Percentiles rank a stretch among this genome's conserved stretches.
Conservation (phyloP, 345 rosid genomes). For the Ceriops decandra region DNA sequence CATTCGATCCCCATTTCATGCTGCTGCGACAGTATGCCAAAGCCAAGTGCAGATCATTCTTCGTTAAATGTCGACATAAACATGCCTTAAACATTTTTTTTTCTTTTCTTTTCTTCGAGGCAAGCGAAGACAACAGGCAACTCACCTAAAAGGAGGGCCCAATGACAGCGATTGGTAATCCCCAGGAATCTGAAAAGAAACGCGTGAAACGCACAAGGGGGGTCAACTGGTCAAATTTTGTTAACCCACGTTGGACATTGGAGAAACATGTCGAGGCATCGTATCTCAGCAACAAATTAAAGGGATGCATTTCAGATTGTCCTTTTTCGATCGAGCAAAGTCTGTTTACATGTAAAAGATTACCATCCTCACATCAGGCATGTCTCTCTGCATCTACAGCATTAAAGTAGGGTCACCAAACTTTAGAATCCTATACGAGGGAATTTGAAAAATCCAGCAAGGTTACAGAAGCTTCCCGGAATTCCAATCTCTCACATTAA, state of each 20-base stretch:
- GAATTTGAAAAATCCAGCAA: too few species aligned
- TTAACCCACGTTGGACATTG: too few species aligned
- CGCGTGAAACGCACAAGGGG: too few species aligned
- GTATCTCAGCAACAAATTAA: too few species aligned
- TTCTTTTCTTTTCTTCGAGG: background rate
- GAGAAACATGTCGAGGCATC: too few species aligned
- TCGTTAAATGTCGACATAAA: background rate
- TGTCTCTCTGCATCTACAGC: slow-evolving; percentile 8
- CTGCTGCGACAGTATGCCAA: background rate
- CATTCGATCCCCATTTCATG: background rate
- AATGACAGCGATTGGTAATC: background rate
- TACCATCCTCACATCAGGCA: background rate
- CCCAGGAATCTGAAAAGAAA: background rate
- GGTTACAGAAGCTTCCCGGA: too few species aligned
- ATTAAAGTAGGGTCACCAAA: background rate
- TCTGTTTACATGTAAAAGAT: too few species aligned
- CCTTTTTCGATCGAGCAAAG: too few species aligned
- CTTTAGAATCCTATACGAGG: too few species aligned
- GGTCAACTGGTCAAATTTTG: too few species aligned
- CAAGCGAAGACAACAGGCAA: background rate
- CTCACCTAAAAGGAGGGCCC: background rate
- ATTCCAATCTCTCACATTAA: too few species aligned
- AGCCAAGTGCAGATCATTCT: background rate
- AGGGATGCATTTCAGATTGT: too few species aligned
- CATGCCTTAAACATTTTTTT: background rate